These are phyloP conservation scores for Avena eriantha DNA, from an alignment of 176 grass and related monocot genomes.

Conservation along the genomic window DNA sequence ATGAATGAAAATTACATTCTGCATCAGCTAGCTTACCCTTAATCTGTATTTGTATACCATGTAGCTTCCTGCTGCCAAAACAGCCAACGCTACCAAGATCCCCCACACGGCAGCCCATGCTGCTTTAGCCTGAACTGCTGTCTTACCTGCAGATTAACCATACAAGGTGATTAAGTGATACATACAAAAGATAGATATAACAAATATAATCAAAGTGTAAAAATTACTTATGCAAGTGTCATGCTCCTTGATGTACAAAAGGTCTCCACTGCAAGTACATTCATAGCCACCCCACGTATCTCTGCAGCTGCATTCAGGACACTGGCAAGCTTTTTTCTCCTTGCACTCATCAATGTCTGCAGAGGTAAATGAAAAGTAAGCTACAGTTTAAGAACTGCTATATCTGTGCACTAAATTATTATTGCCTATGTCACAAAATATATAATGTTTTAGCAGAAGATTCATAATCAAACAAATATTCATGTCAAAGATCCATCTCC, in stretches of 20 bases:
- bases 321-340: slow-evolving; percentile 68
- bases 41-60: slow-evolving; percentile 81
- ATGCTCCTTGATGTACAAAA: slow-evolving; percentile 73
- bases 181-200: slow-evolving; percentile 5
- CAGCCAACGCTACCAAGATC: slow-evolving; percentile 53
- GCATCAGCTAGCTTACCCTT: slow-evolving; percentile 58
- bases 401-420: slow-evolving; percentile 26
- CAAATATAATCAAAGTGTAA: neutral
- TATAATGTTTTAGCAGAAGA: slow-evolving; percentile 21
- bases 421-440: neutral
- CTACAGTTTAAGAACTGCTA: neutral
- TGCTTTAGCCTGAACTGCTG: slow-evolving; percentile 60
- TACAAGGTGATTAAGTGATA: neutral
- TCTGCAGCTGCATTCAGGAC: slow-evolving; percentile 68
- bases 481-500: slow-evolving; percentile 1
- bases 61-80: slow-evolving; percentile 59
- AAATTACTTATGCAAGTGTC: slow-evolving; percentile 69
- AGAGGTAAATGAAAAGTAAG: slow-evolving; percentile 33
- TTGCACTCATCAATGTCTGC: slow-evolving; percentile 78
- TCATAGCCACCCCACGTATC: slow-evolving; percentile 76
- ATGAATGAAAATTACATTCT: slow-evolving; percentile 22
- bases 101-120: slow-evolving; percentile 81
- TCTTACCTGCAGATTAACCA: slow-evolving; percentile 62
- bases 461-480: neutral
- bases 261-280: slow-evolving; percentile 63